Conservation (phyloP, 805 yeast genomes). For the Metschnikowia lachancei region DNA sequence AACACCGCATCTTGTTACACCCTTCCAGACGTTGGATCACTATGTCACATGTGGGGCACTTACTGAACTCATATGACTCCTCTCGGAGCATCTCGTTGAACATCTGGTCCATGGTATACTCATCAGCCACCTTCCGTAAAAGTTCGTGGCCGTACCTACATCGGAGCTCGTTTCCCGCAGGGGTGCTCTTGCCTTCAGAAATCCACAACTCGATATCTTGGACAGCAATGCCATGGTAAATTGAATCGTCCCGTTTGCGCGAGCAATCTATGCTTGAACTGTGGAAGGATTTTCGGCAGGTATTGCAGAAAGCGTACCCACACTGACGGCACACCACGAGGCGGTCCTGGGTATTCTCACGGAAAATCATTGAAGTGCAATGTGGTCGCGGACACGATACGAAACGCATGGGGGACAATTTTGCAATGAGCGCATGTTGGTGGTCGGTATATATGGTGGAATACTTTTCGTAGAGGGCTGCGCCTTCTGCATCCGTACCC, state of each 20-base stretch:
- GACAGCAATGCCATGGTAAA: slow-evolving; percentile 28
- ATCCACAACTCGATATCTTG: slow-evolving; percentile 40
- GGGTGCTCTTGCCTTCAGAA: slow-evolving; percentile 27
- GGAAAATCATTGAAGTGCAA: slow-evolving; percentile 47
- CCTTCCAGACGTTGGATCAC: slow-evolving; percentile 58
- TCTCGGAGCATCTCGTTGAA: slow-evolving; percentile 44
- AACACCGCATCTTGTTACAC: slow-evolving; percentile 62
- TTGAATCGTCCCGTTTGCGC: slow-evolving; percentile 16
- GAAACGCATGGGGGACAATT: slow-evolving; percentile 47
- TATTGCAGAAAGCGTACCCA: slow-evolving; percentile 52
- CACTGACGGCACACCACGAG: slow-evolving; percentile 51
- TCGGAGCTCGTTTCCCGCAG: slow-evolving; percentile 33
- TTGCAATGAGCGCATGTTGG: slow-evolving; percentile 43
- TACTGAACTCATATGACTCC: slow-evolving; percentile 40
- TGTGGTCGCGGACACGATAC: slow-evolving; percentile 48
- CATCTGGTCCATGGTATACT: slow-evolving; percentile 45
- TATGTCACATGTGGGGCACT: slow-evolving; percentile 53
- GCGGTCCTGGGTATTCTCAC: slow-evolving; percentile 45
- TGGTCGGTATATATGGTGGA: slow-evolving; percentile 34
- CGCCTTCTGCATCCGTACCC: slow-evolving; percentile 3
- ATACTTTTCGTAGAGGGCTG: slow-evolving; percentile 24
- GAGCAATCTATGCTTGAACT: slow-evolving; percentile 49
- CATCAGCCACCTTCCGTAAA: slow-evolving; percentile 42
- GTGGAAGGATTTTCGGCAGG: slow-evolving; percentile 62
- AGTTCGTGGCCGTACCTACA: slow-evolving; percentile 45